Evolutionary conservation across 768 basidiomycete species (phyloP), one percentile per base, ranked within the genome.

Genomic region (Boletus rubescentipes): DNA sequence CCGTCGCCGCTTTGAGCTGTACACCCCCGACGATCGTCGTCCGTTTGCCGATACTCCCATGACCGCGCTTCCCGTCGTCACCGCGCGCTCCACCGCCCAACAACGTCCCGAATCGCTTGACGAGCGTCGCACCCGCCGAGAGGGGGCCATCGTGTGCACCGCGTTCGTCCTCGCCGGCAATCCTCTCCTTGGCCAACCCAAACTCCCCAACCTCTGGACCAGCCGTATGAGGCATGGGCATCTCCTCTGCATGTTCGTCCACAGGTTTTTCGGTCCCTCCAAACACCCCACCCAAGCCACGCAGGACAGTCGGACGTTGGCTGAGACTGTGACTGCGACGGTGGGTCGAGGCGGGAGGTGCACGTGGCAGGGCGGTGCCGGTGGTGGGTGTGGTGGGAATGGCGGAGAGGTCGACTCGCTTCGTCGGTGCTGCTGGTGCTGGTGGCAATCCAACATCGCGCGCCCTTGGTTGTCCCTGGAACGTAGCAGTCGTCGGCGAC

Each of bases 301-400:
- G 76, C 18, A 78, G 61, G 3, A 70, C 72, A 2, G 65, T 71
- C 11, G 89, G 91, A 18, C 89, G 73, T 65, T 91, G 88, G 61
- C 86, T 89, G 69, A 93, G 78, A 64, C 89, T 90, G 67, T 93
- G 91, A 56, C 89, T 92, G 49, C 91, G 77, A 48, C 86, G 78
- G 70, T 94, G 92, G 6, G 86, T 89, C 30, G 86, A 85, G 5
- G 85, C 87, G 9, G 87, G 83, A 3, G 91, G 91, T 2, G 87
- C 83, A 34, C 87, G 78, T 1, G 87, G 89, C 51, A 82, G 46
- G 3, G 73, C 47, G 20, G 69, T 64, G 5, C 65, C 46, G 0
- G 69, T 50, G 16, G 70, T 73, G 0, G 72, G 64, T 1, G 73
- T 66, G 1, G 55, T 42, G 1, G 72, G 63, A 15, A 50, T 10